These are phyloP conservation scores for Hypoxylon sp. DNA, from an alignment of 2,329 filamentous ascomycete genomes.

Conservation along the genomic window DNA sequence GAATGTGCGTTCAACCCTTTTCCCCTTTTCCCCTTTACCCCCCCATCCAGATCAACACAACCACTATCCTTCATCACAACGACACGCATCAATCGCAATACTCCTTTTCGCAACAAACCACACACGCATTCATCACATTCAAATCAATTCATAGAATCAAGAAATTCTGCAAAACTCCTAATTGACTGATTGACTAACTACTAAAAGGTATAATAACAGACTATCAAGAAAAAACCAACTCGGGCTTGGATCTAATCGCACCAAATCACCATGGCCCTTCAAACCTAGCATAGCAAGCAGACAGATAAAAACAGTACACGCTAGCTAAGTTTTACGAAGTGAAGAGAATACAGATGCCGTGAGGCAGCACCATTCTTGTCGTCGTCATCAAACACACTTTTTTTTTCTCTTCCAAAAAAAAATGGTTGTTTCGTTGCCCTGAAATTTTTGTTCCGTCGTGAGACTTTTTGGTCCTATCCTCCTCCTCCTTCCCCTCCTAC, in stretches of 20 bases:
- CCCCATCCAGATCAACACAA: not conserved
- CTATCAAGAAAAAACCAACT: constrained; percentile 25
- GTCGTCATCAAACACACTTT: constrained; percentile 31
- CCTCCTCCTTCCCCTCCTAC: not conserved
- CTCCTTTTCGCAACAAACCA: too few relatives aligned
- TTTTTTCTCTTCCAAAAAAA: constrained; percentile 16
- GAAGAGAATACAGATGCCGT: constrained; percentile 46
- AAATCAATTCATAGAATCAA: not conserved
- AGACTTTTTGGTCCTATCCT: constrained; percentile 7
- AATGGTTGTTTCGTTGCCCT: constrained; percentile 12
- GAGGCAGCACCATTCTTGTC: constrained; percentile 47
- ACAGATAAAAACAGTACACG: too few relatives aligned
- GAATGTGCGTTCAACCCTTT: too few relatives aligned
- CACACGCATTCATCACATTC: not conserved
- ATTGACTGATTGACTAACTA: constrained; percentile 12
- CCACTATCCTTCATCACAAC: not conserved
- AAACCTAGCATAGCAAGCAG: constrained; percentile 27
- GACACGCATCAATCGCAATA: too few relatives aligned
- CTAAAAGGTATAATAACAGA: constrained; percentile 24
- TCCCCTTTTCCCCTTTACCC: not conserved
- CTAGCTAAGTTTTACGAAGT: constrained; percentile 30
- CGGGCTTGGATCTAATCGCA: too few relatives aligned
- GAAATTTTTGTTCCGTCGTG: constrained; percentile 13
- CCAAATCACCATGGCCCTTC: constrained; percentile 9
- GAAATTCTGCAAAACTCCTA: constrained; percentile 18